Evolutionary conservation across 1,139 yeast species (phyloP), one percentile per base, ranked within the genome.

Genomic region (Saccharomyces hybrid): DNA sequence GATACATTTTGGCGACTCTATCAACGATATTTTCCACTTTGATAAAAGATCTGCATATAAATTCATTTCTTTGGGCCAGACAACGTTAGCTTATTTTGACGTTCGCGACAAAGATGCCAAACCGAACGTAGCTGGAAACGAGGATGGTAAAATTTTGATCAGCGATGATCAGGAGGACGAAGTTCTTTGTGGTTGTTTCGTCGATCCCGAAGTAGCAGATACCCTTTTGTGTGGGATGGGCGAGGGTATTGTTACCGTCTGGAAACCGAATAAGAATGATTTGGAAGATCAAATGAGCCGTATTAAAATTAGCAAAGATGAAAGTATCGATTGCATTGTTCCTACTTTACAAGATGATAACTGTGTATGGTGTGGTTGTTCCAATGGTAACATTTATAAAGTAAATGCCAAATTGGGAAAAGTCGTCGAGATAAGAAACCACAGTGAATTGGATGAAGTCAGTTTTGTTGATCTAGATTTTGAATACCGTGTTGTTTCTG

Each of bases 91-190:
- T 0, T 87, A 86, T 57, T 78, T 91, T 63, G 98, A 93, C 69
- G 76, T 86, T 3, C 76, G 97, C 53, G 88, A 87, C 6, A 63
- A 63, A 27, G 62, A 61, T 46, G 47, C 53, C 16, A 67, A 64
- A 38, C 53, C 55, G 25, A 55, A 57, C 2, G 50, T 56, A 23
- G 53, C 58, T 2, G 59, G 54, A 26, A 47, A 47, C n/a, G 27
- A 23, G 14, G 86, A 85, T 13, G 73, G 67, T 19, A 73, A 72
- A 13, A 69, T 83, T 0, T 65, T 82, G 3, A 74, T 80, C 1
- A 83, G 82, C 38, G 98, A 90, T 61, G 93, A 90, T 65, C 99
- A 93, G 72, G 97, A 88, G 61, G 98, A 93, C 65, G 99, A 93
- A 68, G 74, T 93, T 32, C 72, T 91, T 51, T 78, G 93, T 50